A percentile compares a stretch with the other conserved stretches of the same genome.
phyloP scores from a whole-genome alignment of 225 moss, liverwort and hornwort genomes.

The Bryoerythrophyllum caledonicum region DNA sequence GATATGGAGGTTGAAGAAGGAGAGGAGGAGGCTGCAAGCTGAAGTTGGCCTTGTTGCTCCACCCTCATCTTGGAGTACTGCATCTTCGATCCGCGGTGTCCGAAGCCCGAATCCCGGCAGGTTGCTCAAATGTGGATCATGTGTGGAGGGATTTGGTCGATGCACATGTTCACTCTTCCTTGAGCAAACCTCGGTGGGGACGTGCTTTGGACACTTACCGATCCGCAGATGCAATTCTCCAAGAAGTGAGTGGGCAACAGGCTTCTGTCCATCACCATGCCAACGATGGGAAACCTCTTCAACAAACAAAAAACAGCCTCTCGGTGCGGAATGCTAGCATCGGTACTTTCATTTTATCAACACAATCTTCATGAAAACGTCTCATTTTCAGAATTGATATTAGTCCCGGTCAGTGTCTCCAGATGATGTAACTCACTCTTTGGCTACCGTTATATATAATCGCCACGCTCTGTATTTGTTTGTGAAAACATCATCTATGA shows the following conservation, averaged over 20 bases:
- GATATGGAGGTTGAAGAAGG: too few species aligned
- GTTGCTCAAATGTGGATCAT: slow-evolving; percentile 14
- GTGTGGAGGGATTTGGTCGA: not conserved
- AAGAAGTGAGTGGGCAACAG: slow-evolving; percentile 51
- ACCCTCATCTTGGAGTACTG: slow-evolving; percentile 52
- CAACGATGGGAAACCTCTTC: not conserved
- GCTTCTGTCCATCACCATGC: not conserved
- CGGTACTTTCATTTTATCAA: not conserved
- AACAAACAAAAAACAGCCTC: not conserved
- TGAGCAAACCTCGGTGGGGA: slow-evolving; percentile 22
- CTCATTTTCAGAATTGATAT: too few species aligned
- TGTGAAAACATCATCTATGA: too few species aligned
- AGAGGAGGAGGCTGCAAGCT: too few species aligned
- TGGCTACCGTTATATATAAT: too few species aligned
- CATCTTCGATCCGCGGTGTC: slow-evolving; percentile 39
- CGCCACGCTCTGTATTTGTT: too few species aligned
- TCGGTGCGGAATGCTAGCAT: not conserved
- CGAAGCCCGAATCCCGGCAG: slow-evolving; percentile 16
- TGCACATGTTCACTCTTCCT: not conserved
- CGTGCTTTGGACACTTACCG: slow-evolving; percentile 16
- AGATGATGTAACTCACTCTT: too few species aligned
- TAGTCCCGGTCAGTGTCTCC: too few species aligned
- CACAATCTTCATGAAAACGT: too few species aligned
- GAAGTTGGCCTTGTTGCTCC: slow-evolving; percentile 19
- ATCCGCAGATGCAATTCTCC: slow-evolving; percentile 47